A percentile compares a stretch with the other conserved stretches of the same genome.
Conservation (phyloP, 2,329 filamentous ascomycete genomes). For the Hyphodiscus sp. region DNA sequence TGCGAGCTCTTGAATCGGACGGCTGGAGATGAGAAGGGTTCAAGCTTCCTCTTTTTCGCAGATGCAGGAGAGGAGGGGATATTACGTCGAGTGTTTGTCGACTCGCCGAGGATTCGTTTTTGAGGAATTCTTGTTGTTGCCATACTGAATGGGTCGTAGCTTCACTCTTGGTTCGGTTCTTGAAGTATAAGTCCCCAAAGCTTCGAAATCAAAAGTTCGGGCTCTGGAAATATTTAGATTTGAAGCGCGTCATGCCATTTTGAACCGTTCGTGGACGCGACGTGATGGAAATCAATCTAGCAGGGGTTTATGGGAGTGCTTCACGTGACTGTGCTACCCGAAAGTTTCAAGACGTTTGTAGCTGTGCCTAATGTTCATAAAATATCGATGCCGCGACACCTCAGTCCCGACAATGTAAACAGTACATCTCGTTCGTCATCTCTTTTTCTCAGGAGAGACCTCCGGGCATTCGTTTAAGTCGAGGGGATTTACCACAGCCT, state of each 20-base stretch:
- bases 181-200: neutral
- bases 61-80: constrained; percentile 46
- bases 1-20: constrained; percentile 57
- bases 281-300: constrained; percentile 4
- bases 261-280: constrained; percentile 7
- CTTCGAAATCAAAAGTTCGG: neutral
- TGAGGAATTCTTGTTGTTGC: constrained; percentile 47
- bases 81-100: constrained; percentile 58
- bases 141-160: constrained; percentile 18
- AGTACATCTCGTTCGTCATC: too few relatives aligned
- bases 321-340: too few relatives aligned
- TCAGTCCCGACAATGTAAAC: neutral
- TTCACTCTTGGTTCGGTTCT: neutral
- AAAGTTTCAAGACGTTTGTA: too few relatives aligned
- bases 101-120: constrained; percentile 67
- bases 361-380: too few relatives aligned
- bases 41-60: constrained; percentile 70
- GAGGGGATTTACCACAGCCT: too few relatives aligned
- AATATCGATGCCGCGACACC: neutral
- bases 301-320: neutral
- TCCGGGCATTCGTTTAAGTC: too few relatives aligned
- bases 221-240: constrained; percentile 1
- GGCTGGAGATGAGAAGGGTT: constrained; percentile 49
- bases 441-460: too few relatives aligned
- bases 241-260: constrained; percentile 1